A percentile compares a stretch with the other conserved stretches of the same genome.
Evolutionary conservation across 2,329 filamentous ascomycete genomes (phyloP).

Genomic region (Ascochyta lentis): DNA sequence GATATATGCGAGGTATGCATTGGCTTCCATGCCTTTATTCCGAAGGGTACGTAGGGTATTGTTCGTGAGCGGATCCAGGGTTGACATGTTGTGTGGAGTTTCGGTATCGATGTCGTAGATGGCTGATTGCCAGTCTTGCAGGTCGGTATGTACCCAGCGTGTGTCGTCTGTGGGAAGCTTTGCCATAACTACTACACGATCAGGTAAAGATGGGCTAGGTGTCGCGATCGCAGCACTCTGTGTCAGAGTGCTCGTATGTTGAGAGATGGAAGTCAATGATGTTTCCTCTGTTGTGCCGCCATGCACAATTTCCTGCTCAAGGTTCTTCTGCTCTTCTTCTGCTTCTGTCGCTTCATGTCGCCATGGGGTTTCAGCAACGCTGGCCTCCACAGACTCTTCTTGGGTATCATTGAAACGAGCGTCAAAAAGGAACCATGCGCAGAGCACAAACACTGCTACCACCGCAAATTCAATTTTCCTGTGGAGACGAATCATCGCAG

Average conservation of each 20-base stretch:
- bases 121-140: constrained; percentile 52
- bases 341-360: constrained; percentile 17
- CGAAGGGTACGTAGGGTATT: constrained; percentile 23
- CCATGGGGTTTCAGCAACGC: constrained; percentile 15
- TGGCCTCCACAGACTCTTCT: constrained; percentile 5
- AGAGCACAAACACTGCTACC: constrained; percentile 22
- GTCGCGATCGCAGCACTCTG: constrained; percentile 13
- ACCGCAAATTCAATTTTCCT: constrained; percentile 20
- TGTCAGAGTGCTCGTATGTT: constrained; percentile 9
- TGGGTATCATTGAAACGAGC: constrained; percentile 15
- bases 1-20: constrained; percentile 35
- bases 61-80: constrained; percentile 25
- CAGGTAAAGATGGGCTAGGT: constrained; percentile 17
- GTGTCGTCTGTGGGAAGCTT: constrained; percentile 27
- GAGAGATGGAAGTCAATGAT: constrained; percentile 6
- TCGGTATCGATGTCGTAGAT: constrained; percentile 41
- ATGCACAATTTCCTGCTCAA: constrained; percentile 13
- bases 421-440: constrained; percentile 23
- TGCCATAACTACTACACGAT: constrained; percentile 31
- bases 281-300: constrained; percentile 9
- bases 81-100: constrained; percentile 22
- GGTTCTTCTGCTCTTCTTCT: constrained; percentile 19
- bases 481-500: constrained; percentile 18
- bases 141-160: constrained; percentile 26
- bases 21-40: constrained; percentile 34